phyloP scores from a whole-genome alignment of 768 basidiomycete species.

The Coprinopsis marcescibilis region DNA sequence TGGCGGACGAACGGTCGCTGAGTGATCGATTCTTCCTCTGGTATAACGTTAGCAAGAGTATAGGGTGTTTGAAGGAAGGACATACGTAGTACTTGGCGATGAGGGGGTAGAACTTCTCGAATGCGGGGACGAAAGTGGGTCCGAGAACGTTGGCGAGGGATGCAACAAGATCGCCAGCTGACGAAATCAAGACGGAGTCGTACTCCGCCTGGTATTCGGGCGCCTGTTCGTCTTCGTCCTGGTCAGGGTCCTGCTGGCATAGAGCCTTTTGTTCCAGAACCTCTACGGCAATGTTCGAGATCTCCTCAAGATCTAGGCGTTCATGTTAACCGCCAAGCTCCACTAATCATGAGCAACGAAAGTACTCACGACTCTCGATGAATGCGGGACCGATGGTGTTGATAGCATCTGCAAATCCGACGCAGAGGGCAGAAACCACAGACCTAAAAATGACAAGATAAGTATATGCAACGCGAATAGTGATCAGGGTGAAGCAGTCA shows the following conservation, averaged over 20 bases:
- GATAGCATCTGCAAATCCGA: conserved; percentile 86
- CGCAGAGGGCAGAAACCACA: conserved; percentile 84
- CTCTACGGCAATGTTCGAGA: conserved; percentile 77
- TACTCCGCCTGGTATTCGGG: conserved; percentile 92
- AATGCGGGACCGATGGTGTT: conserved; percentile 88
- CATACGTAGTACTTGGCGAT: conserved; percentile 90
- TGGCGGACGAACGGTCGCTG: conserved; percentile 88
- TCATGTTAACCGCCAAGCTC: conserved; percentile 7
- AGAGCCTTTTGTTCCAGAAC: conserved; percentile 92
- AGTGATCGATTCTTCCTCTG: conserved; percentile 83
- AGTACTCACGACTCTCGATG: conserved; percentile 64
- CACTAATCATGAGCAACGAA: background rate
- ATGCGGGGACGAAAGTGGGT: conserved; percentile 73
- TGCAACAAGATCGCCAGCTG: conserved; percentile 91
- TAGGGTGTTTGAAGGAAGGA: conserved; percentile 10
- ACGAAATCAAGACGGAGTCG: conserved; percentile 90
- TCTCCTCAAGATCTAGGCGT: conserved; percentile 57
- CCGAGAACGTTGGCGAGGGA: conserved; percentile 84
- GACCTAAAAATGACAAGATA: conserved; percentile 43
- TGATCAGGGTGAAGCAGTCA: conserved; percentile 27
- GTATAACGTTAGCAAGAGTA: conserved; percentile 2
- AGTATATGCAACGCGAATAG: conserved; percentile 8
- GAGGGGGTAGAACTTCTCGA: conserved; percentile 81
- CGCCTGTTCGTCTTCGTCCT: conserved; percentile 80
- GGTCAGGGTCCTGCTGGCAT: conserved; percentile 95